Conservation (phyloP, 495 filamentous ascomycete genomes). For the Trichoderma parareesei region DNA sequence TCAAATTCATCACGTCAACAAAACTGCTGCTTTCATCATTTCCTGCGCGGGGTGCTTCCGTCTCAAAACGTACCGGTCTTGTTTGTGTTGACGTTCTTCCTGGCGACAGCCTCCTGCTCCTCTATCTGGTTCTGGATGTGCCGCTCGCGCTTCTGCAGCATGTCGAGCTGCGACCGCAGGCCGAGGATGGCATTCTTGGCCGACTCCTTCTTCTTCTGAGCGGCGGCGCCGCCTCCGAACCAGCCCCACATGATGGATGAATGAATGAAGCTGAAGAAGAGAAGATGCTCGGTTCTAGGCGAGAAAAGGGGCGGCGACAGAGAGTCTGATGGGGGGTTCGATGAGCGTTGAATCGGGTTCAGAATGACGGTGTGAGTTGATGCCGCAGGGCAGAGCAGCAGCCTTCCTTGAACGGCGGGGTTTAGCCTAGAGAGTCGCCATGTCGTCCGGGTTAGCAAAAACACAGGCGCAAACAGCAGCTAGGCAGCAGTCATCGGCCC, state of each 20-base stretch:
- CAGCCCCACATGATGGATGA: slow-evolving; percentile 57
- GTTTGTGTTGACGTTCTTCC: slow-evolving; percentile 83
- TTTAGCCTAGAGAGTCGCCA: background rate
- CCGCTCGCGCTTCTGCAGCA: slow-evolving; percentile 94
- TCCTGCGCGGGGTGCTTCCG: background rate
- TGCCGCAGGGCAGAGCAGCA: slow-evolving; percentile 1
- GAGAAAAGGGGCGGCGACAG: background rate
- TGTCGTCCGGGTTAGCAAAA: background rate
- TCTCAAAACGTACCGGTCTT: slow-evolving; percentile 61
- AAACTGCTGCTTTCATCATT: background rate
- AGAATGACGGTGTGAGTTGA: slow-evolving; percentile 1
- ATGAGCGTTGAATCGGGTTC: slow-evolving; percentile 2
- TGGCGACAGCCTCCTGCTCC: slow-evolving; percentile 86
- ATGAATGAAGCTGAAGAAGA: slow-evolving; percentile 7
- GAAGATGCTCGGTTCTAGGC: slow-evolving; percentile 10
- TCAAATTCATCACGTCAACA: slow-evolving; percentile 2
- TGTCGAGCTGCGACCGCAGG: slow-evolving; percentile 82
- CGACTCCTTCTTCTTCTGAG: slow-evolving; percentile 79
- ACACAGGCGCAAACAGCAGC: background rate
- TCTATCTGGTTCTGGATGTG: slow-evolving; percentile 86
- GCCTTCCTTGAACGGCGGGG: background rate
- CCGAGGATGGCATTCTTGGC: slow-evolving; percentile 95
- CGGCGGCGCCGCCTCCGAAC: slow-evolving; percentile 75
- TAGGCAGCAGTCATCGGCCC: background rate
- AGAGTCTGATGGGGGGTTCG: background rate